Evolutionary conservation across 176 grass and related monocot species (phyloP).

Genomic region (Sorghum bicolor): Sorghum_bicolor_NCBIv3 NC_012873.2:3304001-3304500

Average conservation of each 20-base stretch:
- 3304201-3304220: conserved; percentile 56
- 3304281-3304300: conserved; percentile 82
- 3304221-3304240: conserved; percentile 74
- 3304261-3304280: conserved; percentile 94
- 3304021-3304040: not conserved
- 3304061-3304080: conserved; percentile 78
- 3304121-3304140: conserved; percentile 65
- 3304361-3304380: conserved; percentile 30
- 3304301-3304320: conserved; percentile 76
- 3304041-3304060: conserved; percentile 41
- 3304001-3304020: not conserved
- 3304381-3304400: conserved; percentile 44
- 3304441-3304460: conserved; percentile 39
- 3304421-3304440: conserved; percentile 77
- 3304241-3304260: conserved; percentile 89
- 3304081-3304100: conserved; percentile 74
- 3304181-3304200: conserved; percentile 62
- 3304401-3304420: conserved; percentile 77
- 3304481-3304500: conserved; percentile 38
- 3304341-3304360: conserved; percentile 19
- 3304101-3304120: conserved; percentile 64
- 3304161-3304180: conserved; percentile 63
- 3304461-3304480: not conserved
- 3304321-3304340: conserved; percentile 38
- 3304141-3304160: conserved; percentile 57